A percentile compares a stretch with the other conserved stretches of the same genome.
These are phyloP conservation scores for Taxawa tesnikishii DNA, from an alignment of 2,329 filamentous ascomycete species.

Conservation along the genomic window DNA sequence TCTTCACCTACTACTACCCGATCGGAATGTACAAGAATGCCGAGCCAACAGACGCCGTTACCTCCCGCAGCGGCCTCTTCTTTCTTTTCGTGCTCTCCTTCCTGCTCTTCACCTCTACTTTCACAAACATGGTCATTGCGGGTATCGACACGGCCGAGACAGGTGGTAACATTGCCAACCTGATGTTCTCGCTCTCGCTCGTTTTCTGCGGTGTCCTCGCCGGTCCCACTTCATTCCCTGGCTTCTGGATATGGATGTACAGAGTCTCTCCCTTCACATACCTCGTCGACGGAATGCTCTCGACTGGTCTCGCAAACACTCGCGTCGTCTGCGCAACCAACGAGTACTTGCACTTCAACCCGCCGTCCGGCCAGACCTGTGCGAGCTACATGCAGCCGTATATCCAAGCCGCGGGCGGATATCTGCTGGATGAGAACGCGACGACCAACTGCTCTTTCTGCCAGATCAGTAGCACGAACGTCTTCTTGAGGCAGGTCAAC, in stretches of 20 bases:
- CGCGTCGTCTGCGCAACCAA: slow-evolving; percentile 53
- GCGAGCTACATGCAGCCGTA: slow-evolving; percentile 25
- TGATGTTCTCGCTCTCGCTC: slow-evolving; percentile 60
- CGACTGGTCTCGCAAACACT: slow-evolving; percentile 56
- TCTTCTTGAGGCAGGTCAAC: slow-evolving; percentile 28
- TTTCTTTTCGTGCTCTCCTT: slow-evolving; percentile 66
- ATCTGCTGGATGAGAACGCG: slow-evolving; percentile 20
- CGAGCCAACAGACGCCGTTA: slow-evolving; percentile 43
- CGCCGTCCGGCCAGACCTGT: slow-evolving; percentile 37
- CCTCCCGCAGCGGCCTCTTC: slow-evolving; percentile 64
- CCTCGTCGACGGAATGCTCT: slow-evolving; percentile 59
- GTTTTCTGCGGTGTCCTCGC: slow-evolving; percentile 63
- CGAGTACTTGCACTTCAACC: slow-evolving; percentile 57
- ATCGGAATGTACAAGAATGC: slow-evolving; percentile 66
- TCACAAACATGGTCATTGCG: slow-evolving; percentile 66
- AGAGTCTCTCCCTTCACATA: slow-evolving; percentile 74
- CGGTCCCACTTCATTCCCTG: slow-evolving; percentile 47
- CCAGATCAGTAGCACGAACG: slow-evolving; percentile 28
- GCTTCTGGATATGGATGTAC: slow-evolving; percentile 79
- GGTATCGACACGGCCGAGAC: slow-evolving; percentile 64
- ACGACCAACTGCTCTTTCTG: slow-evolving; percentile 27
- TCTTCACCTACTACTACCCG: slow-evolving; percentile 75
- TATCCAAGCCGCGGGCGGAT: slow-evolving; percentile 21
- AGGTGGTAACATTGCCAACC: slow-evolving; percentile 62
- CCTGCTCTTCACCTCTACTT: slow-evolving; percentile 70